Base-by-base conservation (phyloP, 805 yeast species). In the Saturnispora sekii region DNA sequence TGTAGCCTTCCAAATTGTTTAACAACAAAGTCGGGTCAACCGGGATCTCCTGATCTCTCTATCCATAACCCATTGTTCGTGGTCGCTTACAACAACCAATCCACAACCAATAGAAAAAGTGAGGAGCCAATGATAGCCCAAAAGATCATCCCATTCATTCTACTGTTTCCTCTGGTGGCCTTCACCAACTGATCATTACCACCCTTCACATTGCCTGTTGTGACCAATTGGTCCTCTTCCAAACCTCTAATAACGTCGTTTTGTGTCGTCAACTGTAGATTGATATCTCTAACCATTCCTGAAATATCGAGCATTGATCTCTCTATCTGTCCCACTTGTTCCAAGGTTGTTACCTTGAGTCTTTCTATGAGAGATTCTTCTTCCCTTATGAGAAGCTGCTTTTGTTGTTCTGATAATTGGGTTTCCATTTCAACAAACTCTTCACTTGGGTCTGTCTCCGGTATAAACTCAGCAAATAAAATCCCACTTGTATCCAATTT, bases 141-240 rank as follows among this genome's bases (percentile, higher is more conserved):
- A 38, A 79, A 74, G 34, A 84, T 69, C 50, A 77, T 56, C 48
- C 70, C 73, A 1, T 86, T 79, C 0, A 83, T 70, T 34, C 68
- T 65, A 41, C 84, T 79, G 45, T 84, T 81, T 36, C 81, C 66
- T 39, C 70, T 71, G 33, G 81, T 79, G 0, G 95, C 95, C 52
- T 74, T 76, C 38, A 70, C 70, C 51, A 88, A 68, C 48, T 79
- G 80, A 49, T 71, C 68, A 61, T 87, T 88, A 31, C 96, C 96
- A 59, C 74, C 68, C 16, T 66, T 64, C 17, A 88, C 76, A 50
- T 88, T 87, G 6, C 70, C 54, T 44, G 77, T 74, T 1, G 85
- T 76, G 49, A 77, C 77, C 48, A 77, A 78, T 48, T 84, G 89
- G 48, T 79, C 79, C 47, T 79, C 81, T 40, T 78, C 61, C 50